Conservation (phyloP, 257 asterid genomes). For the Solanum pimpinellifolium region DNA sequence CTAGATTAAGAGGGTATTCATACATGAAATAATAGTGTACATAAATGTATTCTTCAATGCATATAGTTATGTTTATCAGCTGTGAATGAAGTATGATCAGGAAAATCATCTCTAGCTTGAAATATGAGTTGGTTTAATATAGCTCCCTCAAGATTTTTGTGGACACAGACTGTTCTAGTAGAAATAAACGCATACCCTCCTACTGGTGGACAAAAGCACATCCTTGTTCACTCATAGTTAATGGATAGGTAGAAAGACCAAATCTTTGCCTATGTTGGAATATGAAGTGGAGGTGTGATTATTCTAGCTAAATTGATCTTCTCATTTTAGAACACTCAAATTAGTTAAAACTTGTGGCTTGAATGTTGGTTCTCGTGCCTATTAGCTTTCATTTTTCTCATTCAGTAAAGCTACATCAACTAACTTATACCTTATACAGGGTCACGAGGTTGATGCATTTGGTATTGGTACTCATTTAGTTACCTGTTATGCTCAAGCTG, state of each 20-base stretch:
- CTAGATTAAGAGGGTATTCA: neutral
- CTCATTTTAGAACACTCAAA: neutral
- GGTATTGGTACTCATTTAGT: constrained; percentile 97
- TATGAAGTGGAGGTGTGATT: neutral
- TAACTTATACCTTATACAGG: constrained; percentile 33
- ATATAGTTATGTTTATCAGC: neutral
- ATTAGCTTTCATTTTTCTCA: neutral
- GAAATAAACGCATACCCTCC: neutral
- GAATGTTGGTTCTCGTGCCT: neutral
- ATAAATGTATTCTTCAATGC: neutral
- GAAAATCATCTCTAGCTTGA: neutral
- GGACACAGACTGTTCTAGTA: neutral
- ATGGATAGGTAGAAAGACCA: neutral
- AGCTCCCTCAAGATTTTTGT: neutral
- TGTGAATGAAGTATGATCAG: neutral
- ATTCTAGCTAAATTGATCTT: neutral
- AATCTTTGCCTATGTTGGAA: neutral
- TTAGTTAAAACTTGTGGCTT: neutral
- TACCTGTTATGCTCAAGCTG: constrained; percentile 97
- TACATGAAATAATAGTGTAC: neutral
- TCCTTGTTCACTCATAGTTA: neutral
- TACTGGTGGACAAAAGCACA: neutral
- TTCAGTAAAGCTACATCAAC: neutral
- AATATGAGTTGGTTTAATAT: neutral
- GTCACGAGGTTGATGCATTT: constrained; percentile 88